Evolutionary conservation across 331 rosid genomes (phyloP).

Genomic region (Saraca asoca): DNA sequence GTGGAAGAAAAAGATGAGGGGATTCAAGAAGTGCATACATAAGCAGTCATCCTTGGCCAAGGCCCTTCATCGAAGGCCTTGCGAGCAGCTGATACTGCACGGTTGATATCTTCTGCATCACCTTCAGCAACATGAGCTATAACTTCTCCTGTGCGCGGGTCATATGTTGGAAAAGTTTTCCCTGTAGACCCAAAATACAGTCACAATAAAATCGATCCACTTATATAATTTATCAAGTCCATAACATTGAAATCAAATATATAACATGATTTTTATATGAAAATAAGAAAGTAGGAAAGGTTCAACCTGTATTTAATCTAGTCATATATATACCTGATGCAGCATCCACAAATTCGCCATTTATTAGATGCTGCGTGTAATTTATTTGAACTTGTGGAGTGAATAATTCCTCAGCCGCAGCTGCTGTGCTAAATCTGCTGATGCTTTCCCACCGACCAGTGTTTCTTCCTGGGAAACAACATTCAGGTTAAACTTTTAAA

Average conservation of each 20-base stretch:
- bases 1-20: conserved; percentile 26
- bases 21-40: conserved; percentile 38
- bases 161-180: conserved; percentile 63
- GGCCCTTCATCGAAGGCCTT: conserved; percentile 79
- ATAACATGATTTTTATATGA: no score
- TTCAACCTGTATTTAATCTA: neutral
- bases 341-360: conserved; percentile 71
- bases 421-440: conserved; percentile 51
- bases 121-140: conserved; percentile 70
- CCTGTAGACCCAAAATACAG: conserved; percentile 39
- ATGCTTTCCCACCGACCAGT: conserved; percentile 30
- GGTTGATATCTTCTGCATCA: conserved; percentile 60
- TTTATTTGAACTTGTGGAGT: conserved; percentile 53
- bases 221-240: neutral
- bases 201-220: conserved; percentile 15
- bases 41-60: conserved; percentile 73
- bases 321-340: conserved; percentile 36
- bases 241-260: neutral
- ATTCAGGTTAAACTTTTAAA: neutral
- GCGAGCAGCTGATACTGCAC: conserved; percentile 66
- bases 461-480: conserved; percentile 48
- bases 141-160: conserved; percentile 68
- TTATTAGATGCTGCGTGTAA: conserved; percentile 57
- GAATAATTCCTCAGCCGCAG: conserved; percentile 52
- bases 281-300: neutral